Conservation (phyloP, 2,329 filamentous ascomycete species). For the Xylariaceae sp. region DNA sequence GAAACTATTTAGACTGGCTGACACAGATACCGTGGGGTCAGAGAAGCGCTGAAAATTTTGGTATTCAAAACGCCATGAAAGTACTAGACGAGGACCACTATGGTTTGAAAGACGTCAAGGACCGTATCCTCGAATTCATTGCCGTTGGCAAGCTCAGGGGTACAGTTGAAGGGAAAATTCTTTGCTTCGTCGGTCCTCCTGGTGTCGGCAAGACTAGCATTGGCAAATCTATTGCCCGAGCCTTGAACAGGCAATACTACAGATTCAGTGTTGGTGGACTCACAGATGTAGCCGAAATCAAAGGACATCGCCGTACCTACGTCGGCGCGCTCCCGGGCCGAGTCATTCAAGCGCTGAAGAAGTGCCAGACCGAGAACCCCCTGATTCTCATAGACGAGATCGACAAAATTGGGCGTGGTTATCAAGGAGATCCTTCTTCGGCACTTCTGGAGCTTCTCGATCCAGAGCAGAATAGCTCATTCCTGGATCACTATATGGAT, state of each 20-base stretch:
- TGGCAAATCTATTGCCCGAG: conserved; percentile 93
- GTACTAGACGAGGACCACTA: conserved; percentile 97
- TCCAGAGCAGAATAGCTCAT: conserved; percentile 94
- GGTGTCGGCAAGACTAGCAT: conserved; percentile 99
- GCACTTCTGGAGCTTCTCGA: conserved; percentile 91
- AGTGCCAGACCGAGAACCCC: conserved; percentile 97
- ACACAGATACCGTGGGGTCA: conserved; percentile 98
- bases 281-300: conserved; percentile 97
- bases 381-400: conserved; percentile 95
- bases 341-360: conserved; percentile 97
- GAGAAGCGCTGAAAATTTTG: conserved; percentile 93
- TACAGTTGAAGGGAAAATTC: conserved; percentile 95
- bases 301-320: conserved; percentile 93
- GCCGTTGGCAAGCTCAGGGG: conserved; percentile 95
- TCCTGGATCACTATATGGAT: conserved; percentile 98
- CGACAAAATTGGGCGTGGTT: conserved; percentile 95
- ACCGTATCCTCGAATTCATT: conserved; percentile 96
- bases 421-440: conserved; percentile 94
- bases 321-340: conserved; percentile 92
- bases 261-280: conserved; percentile 96
- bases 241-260: conserved; percentile 94
- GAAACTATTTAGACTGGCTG: conserved; percentile 98
- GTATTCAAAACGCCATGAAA: conserved; percentile 81
- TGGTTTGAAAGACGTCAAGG: conserved; percentile 95
- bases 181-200: conserved; percentile 95